A percentile compares a stretch with the other conserved stretches of the same genome.
These are phyloP conservation scores for Alternaria sp. DNA, from an alignment of 2,329 filamentous ascomycete genomes.

Conservation along the genomic window DNA sequence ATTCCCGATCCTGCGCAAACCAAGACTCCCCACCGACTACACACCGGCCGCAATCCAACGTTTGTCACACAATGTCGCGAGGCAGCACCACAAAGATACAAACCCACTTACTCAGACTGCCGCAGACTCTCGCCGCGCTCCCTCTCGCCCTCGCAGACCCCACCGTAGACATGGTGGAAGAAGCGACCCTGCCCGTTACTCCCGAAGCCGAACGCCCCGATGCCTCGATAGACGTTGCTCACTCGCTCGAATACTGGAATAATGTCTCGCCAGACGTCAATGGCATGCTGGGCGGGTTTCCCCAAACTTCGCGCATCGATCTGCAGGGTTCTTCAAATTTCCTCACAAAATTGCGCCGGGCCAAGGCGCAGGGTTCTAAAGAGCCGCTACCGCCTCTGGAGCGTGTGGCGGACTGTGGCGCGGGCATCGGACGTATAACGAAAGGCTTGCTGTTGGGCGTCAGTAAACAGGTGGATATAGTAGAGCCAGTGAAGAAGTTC, in stretches of 20 bases:
- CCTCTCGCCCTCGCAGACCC: neutral
- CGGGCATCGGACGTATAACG: slow-evolving; percentile 83
- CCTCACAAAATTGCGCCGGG: slow-evolving; percentile 65
- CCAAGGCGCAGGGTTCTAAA: slow-evolving; percentile 33
- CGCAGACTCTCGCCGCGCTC: slow-evolving; percentile 5
- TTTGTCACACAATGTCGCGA: neutral
- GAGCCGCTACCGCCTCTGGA: slow-evolving; percentile 39
- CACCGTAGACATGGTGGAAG: slow-evolving; percentile 36
- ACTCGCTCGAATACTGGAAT: slow-evolving; percentile 60
- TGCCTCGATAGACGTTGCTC: slow-evolving; percentile 53
- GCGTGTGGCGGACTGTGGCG: slow-evolving; percentile 65
- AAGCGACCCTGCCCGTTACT: slow-evolving; percentile 27
- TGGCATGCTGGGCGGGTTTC: slow-evolving; percentile 82
- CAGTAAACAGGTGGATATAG: slow-evolving; percentile 75
- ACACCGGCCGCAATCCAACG: neutral
- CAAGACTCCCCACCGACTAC: neutral
- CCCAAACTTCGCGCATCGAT: slow-evolving; percentile 72
- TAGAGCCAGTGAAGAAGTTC: slow-evolving; percentile 87
- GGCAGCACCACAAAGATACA: neutral
- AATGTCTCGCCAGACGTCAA: slow-evolving; percentile 62
- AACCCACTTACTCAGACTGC: slow-evolving; percentile 1
- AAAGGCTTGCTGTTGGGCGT: slow-evolving; percentile 75
- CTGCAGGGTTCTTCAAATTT: slow-evolving; percentile 74
- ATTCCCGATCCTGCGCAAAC: neutral
- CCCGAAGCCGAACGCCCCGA: slow-evolving; percentile 42